Evolutionary conservation across 768 basidiomycete genomes (phyloP), one percentile per base, ranked within the genome.

Genomic region (Russula vinacea): DNA sequence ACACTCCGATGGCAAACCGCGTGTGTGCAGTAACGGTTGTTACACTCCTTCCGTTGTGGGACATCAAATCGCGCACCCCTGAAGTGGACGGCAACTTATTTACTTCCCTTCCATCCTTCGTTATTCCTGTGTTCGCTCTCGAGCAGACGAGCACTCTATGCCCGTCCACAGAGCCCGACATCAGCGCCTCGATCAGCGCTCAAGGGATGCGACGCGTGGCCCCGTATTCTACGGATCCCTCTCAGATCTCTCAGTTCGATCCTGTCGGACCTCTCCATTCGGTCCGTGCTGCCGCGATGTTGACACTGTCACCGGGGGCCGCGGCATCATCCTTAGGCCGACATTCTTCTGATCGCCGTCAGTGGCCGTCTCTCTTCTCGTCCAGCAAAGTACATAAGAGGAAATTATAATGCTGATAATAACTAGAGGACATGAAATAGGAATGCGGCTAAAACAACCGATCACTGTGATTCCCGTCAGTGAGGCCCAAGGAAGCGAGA

Each of bases 401-500:
- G 26, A 33, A 61, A 61, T 61, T 47, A 55, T 56, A 55, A 26
- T 55, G 35, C 35, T 19, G 13, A 13, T 59, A 49, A 16, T 49
- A 49, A 55, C 3, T 42, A 52, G 39, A 59, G 14, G 26, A 32
- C 29, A 57, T 40, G 37, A 42, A 22, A 42, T 44, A 56, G n/a
- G 16, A 53, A 58, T 35, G 49, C 24, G 52, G 47, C 14, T 29
- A 45, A 58, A 56, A 56, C 37, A 49, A 39, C 64, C 54, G 39
- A 56, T 65, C 54, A 65, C 64, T 65, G 40, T 3, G n/a, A 51
- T n/a, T 8, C 26, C 49, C 54, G 52, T 62, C 44, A 71, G 66
- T 19, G 32, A 26, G 19, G 16, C 19, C 16, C 39, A 10, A 22
- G 0, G 5, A 62, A 60, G 24, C n/a, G 5, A n/a, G 37, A 24